phyloP scores from a whole-genome alignment of 305 asterid species.

The Striga hermonthica region DNA sequence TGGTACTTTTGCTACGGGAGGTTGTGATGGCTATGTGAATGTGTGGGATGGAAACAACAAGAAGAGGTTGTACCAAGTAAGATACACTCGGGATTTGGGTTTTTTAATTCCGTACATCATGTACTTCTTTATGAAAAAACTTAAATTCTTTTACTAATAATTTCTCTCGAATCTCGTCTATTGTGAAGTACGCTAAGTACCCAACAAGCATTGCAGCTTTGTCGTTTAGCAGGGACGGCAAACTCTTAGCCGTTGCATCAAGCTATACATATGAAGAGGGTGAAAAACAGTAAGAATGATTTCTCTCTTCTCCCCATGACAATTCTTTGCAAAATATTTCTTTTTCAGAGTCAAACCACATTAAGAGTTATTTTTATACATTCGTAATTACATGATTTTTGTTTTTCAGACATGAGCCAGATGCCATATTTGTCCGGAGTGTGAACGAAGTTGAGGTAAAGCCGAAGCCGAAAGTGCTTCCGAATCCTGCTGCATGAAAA shows the following conservation, averaged over 20 bases:
- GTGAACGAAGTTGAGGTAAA: conserved; percentile 92
- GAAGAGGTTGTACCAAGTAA: conserved; percentile 91
- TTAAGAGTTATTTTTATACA: no score
- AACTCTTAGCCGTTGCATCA: conserved; percentile 84
- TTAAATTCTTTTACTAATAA: neutral
- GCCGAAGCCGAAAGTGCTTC: conserved; percentile 81
- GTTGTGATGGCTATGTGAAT: conserved; percentile 90
- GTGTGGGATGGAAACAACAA: conserved; percentile 99
- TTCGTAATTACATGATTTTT: neutral
- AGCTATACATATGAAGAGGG: conserved; percentile 96
- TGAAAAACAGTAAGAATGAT: conserved; percentile 62
- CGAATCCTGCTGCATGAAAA: conserved; percentile 56
- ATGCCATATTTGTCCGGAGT: conserved; percentile 72
- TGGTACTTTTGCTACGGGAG: conserved; percentile 98
- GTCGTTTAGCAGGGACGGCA: conserved; percentile 93
- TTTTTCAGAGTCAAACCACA: no score
- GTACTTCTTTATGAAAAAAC: neutral
- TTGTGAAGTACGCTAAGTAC: conserved; percentile 69
- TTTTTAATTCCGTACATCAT: conserved; percentile 16
- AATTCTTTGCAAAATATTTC: no score
- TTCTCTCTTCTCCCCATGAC: no score
- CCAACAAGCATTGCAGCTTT: conserved; percentile 80
- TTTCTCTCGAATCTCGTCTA: conserved; percentile 7
- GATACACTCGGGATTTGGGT: conserved; percentile 13
- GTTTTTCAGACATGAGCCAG: conserved; percentile 72